These are phyloP conservation scores for Malbranchea zuffiana DNA, from an alignment of 2,329 filamentous ascomycete genomes.

Conservation along the genomic window DNA sequence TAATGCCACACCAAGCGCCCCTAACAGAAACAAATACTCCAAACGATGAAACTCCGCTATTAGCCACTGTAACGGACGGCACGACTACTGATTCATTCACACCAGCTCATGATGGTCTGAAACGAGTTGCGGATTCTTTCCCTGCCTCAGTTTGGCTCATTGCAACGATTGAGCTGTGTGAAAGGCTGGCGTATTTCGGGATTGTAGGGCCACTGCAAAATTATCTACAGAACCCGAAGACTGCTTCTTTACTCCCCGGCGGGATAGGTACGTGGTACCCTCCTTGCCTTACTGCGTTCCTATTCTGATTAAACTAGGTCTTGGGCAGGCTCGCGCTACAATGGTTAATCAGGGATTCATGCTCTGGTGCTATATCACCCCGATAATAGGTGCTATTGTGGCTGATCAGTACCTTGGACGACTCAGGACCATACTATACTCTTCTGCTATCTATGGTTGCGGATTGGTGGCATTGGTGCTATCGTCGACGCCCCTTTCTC, in stretches of 20 bases:
- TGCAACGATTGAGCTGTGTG: not conserved
- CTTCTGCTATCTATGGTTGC: constrained; percentile 51
- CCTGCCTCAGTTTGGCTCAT: not conserved
- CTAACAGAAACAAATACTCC: too few relatives aligned
- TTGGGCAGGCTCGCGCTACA: not conserved
- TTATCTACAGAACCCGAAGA: not conserved
- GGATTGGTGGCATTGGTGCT: constrained; percentile 58
- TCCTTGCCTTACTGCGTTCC: too few relatives aligned
- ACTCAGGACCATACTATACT: constrained; percentile 58
- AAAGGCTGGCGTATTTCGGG: not conserved
- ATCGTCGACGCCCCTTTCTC: constrained; percentile 54
- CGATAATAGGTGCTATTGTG: constrained; percentile 46
- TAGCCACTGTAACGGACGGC: too few relatives aligned
- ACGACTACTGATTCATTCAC: too few relatives aligned
- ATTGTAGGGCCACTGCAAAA: not conserved
- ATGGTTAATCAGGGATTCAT: not conserved
- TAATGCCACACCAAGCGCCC: too few relatives aligned
- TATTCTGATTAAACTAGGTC: not conserved
- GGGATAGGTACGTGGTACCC: too few relatives aligned
- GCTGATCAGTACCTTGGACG: constrained; percentile 60
- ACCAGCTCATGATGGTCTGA: not conserved
- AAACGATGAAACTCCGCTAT: too few relatives aligned
- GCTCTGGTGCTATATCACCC: constrained; percentile 50
- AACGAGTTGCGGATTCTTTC: constrained; percentile 1
- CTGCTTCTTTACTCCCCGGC: too few relatives aligned